Conservation (phyloP, 495 filamentous ascomycete genomes). For the Penicillium paradoxum region DNA sequence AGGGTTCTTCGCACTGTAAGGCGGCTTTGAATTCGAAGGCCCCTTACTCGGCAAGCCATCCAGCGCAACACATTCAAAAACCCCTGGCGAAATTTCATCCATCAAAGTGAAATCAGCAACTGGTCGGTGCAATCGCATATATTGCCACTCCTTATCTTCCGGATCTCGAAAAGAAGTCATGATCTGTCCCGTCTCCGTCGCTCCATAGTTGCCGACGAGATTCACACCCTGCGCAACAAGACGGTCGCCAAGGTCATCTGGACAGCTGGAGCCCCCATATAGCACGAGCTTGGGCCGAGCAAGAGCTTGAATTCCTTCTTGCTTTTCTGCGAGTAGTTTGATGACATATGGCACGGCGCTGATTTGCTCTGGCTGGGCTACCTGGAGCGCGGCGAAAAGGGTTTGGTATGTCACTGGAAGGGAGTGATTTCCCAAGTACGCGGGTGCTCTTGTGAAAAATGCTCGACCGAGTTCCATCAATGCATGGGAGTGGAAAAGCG, state of each 20-base stretch:
- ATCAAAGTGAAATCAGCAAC: slow-evolving; percentile 44
- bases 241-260: slow-evolving; percentile 52
- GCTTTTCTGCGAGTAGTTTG: slow-evolving; percentile 48
- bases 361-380: slow-evolving; percentile 44
- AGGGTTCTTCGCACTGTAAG: slow-evolving; percentile 50
- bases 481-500: slow-evolving; percentile 50
- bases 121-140: slow-evolving; percentile 44
- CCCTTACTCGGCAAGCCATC: slow-evolving; percentile 60
- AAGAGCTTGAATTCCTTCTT: slow-evolving; percentile 43
- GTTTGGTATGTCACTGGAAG: slow-evolving; percentile 51
- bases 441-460: slow-evolving; percentile 41
- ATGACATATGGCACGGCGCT: slow-evolving; percentile 54
- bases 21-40: slow-evolving; percentile 53
- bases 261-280: slow-evolving; percentile 49
- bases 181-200: slow-evolving; percentile 53
- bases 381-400: slow-evolving; percentile 43
- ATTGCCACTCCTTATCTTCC: slow-evolving; percentile 62
- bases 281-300: slow-evolving; percentile 43
- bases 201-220: slow-evolving; percentile 47
- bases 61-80: slow-evolving; percentile 56
- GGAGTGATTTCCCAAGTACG: slow-evolving; percentile 45
- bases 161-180: slow-evolving; percentile 47
- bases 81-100: slow-evolving; percentile 47
- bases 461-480: slow-evolving; percentile 41
- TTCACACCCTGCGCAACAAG: slow-evolving; percentile 52